Percentiles rank a stretch among this genome's conserved stretches.
These are phyloP conservation scores for Kuraishia molischiana DNA, from an alignment of 805 yeast species.

Conservation along the genomic window DNA sequence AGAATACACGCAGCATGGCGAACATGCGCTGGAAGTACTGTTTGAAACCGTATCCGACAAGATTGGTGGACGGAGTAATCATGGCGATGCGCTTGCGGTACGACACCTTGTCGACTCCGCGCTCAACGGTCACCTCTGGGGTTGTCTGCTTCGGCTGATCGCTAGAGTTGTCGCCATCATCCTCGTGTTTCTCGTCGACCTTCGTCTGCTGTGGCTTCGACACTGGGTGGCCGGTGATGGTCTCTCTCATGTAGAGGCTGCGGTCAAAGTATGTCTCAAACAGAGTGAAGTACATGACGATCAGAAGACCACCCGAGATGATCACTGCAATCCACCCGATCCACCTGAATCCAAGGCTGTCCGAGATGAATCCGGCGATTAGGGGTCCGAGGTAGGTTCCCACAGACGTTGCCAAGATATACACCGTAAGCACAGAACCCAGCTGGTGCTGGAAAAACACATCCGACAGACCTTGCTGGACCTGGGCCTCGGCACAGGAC, in stretches of 20 bases:
- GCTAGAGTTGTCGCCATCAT: neutral
- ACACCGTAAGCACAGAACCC: constrained; percentile 38
- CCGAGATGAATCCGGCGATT: constrained; percentile 47
- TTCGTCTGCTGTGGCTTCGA: neutral
- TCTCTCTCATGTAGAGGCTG: constrained; percentile 23
- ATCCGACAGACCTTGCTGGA: constrained; percentile 32
- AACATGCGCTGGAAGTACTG: constrained; percentile 28
- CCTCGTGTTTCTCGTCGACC: neutral
- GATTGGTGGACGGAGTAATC: constrained; percentile 45
- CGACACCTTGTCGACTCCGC: constrained; percentile 16
- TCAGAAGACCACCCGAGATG: constrained; percentile 43
- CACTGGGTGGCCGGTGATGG: constrained; percentile 22
- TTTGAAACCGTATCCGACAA: constrained; percentile 48
- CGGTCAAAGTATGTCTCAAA: constrained; percentile 70
- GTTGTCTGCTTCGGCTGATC: neutral
- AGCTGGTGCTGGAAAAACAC: constrained; percentile 38
- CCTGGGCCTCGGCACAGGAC: constrained; percentile 37
- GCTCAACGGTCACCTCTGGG: neutral
- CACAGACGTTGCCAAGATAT: constrained; percentile 35
- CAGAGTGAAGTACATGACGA: constrained; percentile 45
- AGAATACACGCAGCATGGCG: constrained; percentile 15
- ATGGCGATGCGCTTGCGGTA: constrained; percentile 23
- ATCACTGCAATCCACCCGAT: constrained; percentile 64
- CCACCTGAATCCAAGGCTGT: constrained; percentile 55
- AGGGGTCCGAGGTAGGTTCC: constrained; percentile 43